These are phyloP conservation scores for Avena atlantica DNA, from an alignment of 176 grass and related monocot genomes.

Conservation along the genomic window DNA sequence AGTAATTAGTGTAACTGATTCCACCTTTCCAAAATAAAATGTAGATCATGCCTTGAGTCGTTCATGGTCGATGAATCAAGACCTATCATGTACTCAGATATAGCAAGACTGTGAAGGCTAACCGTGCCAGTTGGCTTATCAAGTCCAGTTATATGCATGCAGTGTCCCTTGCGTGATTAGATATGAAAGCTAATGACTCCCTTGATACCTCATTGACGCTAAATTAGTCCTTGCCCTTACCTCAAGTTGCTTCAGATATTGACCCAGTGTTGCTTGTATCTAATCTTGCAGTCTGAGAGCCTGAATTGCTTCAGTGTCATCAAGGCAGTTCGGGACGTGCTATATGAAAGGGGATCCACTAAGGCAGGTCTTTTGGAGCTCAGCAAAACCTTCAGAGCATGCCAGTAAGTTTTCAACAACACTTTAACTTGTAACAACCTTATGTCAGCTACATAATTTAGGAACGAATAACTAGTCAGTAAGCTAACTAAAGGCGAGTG, in stretches of 20 bases:
- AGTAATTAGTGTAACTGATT: neutral
- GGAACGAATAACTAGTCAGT: neutral
- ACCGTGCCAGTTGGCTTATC: neutral
- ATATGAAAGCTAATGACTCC: neutral
- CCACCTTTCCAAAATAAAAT: neutral
- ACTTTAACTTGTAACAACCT: neutral
- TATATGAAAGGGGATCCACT: constrained; percentile 51
- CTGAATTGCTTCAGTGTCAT: constrained; percentile 80
- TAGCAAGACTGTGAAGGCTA: no score
- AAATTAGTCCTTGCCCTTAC: neutral
- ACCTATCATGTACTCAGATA: neutral
- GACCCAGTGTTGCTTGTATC: neutral
- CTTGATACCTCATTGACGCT: neutral
- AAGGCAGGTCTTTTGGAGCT: constrained; percentile 60
- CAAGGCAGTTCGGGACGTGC: constrained; percentile 72
- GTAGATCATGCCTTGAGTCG: neutral
- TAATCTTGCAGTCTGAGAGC: constrained; percentile 69
- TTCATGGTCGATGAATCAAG: neutral
- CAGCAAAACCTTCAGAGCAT: constrained; percentile 82
- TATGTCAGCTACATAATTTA: neutral
- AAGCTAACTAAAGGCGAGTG: no score
- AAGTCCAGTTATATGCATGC: neutral
- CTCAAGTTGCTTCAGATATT: neutral
- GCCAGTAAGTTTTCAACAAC: constrained; percentile 57
- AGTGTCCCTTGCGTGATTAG: neutral